A percentile compares a stretch with the other conserved stretches of the same genome.
phyloP scores from a whole-genome alignment of 2,329 filamentous ascomycete species.

The Aureobasidium mangrovei region DNA sequence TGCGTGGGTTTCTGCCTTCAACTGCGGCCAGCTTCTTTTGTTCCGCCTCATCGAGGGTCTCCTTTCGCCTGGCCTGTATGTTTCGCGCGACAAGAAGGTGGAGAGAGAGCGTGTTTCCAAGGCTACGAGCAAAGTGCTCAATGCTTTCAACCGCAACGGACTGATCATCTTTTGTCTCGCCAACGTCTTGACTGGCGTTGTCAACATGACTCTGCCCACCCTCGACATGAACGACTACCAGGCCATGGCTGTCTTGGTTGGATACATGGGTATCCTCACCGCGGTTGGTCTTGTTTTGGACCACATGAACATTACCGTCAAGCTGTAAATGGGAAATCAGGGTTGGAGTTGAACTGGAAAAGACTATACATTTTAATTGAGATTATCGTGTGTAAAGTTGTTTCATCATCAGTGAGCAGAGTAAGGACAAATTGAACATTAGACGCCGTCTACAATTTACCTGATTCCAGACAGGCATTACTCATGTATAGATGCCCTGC shows the following conservation, averaged over 20 bases:
- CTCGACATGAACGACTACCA: constrained; percentile 56
- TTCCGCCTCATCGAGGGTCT: constrained; percentile 71
- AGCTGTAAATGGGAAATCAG: constrained; percentile 43
- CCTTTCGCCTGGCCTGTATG: constrained; percentile 66
- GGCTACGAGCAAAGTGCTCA: constrained; percentile 72
- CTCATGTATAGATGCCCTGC: too few relatives aligned
- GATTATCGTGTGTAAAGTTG: neutral
- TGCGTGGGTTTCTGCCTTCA: constrained; percentile 87
- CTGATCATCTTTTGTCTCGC: constrained; percentile 76
- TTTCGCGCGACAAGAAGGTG: constrained; percentile 41
- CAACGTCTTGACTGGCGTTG: constrained; percentile 78
- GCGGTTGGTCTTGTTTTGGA: constrained; percentile 60
- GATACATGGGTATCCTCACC: constrained; percentile 61
- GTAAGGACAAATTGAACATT: too few relatives aligned
- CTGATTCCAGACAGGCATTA: too few relatives aligned
- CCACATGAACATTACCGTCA: constrained; percentile 58
- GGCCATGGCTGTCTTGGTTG: constrained; percentile 66
- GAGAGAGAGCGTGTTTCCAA: constrained; percentile 57
- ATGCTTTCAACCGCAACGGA: constrained; percentile 82
- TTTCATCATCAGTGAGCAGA: neutral
- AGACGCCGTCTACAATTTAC: too few relatives aligned
- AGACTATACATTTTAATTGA: neutral
- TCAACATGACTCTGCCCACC: constrained; percentile 82
- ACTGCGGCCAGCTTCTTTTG: constrained; percentile 68
- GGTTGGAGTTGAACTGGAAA: neutral